Base-by-base conservation (phyloP, 1,139 yeast species). In the Protomyces inundatus region DNA sequence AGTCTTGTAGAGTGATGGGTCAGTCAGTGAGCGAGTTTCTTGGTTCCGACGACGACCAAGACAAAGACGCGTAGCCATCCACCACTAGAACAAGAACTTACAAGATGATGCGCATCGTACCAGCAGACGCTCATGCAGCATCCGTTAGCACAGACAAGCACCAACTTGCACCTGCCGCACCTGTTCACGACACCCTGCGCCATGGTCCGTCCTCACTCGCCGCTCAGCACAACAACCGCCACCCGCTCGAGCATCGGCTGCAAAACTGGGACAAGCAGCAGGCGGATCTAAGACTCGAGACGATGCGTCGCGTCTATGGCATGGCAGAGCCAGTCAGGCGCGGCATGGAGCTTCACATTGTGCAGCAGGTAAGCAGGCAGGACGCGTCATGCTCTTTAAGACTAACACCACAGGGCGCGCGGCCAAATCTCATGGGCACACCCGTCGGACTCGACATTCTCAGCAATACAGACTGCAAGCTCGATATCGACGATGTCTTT, bases 251-350 rank as follows among this genome's bases (percentile, higher is more conserved):
- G 73, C 71, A 82, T 10, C 83, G 97, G 70, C 76, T 93, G 54
- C 76, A 77, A 65, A 81, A 84, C 71, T 93, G 98, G 98, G 95
- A 90, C 36, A 80, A 80, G 64, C 86, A 88, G 7, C 93, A 89
- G 72, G 81, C 81, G 57, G 84, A 84, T 52, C 79, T 87, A 69
- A 84, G 85, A 71, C 73, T 90, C 79, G 95, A 90, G 73, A 84
- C 84, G 65, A 86, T 88, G 75, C 83, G 96, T 73, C 83, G 95
- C 68, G 77, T 89, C 34, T 90, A 87, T 75, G 98, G 98, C 36
- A 87, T 95, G 55, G 97, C 95, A 10, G 98, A 89, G 72, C 96
- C 98, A 6, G 85, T 93, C 70, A 86, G 90, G 74, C 83, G 97
- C 73, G 84, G 88, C 36, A 88, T 93, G 88, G 98, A 95, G 70